Evolutionary conservation across 306 rosid species (phyloP).

Genomic region (Arachis stenosperma): DNA sequence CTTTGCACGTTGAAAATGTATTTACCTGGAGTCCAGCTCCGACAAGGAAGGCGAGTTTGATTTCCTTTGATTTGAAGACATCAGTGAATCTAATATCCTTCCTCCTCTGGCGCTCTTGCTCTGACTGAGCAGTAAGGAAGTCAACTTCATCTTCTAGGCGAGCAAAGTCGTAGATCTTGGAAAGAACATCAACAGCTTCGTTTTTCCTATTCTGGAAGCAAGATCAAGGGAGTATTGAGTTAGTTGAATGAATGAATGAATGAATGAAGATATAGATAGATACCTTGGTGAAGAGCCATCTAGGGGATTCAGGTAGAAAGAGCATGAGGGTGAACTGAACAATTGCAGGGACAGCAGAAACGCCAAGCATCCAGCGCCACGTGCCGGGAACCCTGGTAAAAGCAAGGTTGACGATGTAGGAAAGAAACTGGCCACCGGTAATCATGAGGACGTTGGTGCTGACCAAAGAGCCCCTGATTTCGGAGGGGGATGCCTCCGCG

Average conservation of each 20-base stretch:
- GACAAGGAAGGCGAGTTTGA: constrained; percentile 74
- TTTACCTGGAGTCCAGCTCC: constrained; percentile 88
- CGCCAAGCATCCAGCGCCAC: constrained; percentile 98
- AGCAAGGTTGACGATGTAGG: constrained; percentile 77
- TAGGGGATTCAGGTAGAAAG: constrained; percentile 84
- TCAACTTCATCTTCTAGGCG: constrained; percentile 82
- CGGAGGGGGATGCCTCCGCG: constrained; percentile 92
- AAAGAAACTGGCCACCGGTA: constrained; percentile 78
- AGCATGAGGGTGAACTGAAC: constrained; percentile 82
- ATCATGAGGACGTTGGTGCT: constrained; percentile 85
- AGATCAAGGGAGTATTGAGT: no score
- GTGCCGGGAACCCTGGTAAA: constrained; percentile 87
- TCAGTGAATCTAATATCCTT: constrained; percentile 43
- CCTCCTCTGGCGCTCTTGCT: constrained; percentile 56
- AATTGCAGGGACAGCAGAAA: constrained; percentile 78
- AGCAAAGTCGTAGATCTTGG: constrained; percentile 67
- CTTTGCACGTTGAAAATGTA: no score
- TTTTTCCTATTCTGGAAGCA: constrained; percentile 53
- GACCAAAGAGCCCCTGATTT: constrained; percentile 81
- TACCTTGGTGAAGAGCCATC: constrained; percentile 90
- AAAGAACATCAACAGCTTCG: constrained; percentile 70
- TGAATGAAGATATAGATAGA: no score
- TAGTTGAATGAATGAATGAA: no score
- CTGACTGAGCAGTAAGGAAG: constrained; percentile 61
- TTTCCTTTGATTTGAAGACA: constrained; percentile 65